These are phyloP conservation scores for Dendrocalamus sinicus DNA, from an alignment of 176 grass and related monocot genomes.

Conservation along the genomic window DNA sequence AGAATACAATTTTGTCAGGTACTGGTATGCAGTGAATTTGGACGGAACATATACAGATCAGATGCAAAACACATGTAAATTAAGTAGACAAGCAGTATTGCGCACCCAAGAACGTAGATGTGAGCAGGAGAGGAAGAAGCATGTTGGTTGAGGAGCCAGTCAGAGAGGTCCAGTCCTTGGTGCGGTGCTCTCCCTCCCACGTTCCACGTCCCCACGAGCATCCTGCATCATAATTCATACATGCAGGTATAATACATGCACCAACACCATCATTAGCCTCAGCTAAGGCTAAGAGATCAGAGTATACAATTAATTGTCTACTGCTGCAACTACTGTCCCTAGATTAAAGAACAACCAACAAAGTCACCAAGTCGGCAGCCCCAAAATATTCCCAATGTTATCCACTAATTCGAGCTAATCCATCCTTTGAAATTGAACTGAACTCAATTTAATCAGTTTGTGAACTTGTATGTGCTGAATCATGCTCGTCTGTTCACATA, in stretches of 20 bases:
- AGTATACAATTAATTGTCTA: conserved; percentile 1
- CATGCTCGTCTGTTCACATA: neutral
- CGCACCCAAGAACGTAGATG: conserved; percentile 88
- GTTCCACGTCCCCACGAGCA: conserved; percentile 92
- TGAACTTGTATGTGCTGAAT: conserved; percentile 22
- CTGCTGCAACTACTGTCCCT: conserved; percentile 28
- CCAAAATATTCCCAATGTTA: conserved; percentile 36
- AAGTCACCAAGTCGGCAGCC: neutral
- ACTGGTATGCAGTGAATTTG: neutral
- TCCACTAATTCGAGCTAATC: neutral
- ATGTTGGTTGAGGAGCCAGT: conserved; percentile 61
- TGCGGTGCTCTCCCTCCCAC: conserved; percentile 73
- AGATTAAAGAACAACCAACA: neutral
- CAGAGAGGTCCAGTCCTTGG: conserved; percentile 54
- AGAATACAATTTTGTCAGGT: neutral
- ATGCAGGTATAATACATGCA: neutral
- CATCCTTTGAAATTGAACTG: neutral
- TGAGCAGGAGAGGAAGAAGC: conserved; percentile 54
- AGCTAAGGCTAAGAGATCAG: neutral
- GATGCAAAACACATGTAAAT: neutral
- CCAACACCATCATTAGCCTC: conserved; percentile 26
- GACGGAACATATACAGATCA: neutral
- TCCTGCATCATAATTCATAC: conserved; percentile 36
- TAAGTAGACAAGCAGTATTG: neutral
- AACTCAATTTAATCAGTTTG: neutral